Evolutionary conservation across 2,329 filamentous ascomycete species (phyloP).

Genomic region (Penicillium verrucosum): DNA sequence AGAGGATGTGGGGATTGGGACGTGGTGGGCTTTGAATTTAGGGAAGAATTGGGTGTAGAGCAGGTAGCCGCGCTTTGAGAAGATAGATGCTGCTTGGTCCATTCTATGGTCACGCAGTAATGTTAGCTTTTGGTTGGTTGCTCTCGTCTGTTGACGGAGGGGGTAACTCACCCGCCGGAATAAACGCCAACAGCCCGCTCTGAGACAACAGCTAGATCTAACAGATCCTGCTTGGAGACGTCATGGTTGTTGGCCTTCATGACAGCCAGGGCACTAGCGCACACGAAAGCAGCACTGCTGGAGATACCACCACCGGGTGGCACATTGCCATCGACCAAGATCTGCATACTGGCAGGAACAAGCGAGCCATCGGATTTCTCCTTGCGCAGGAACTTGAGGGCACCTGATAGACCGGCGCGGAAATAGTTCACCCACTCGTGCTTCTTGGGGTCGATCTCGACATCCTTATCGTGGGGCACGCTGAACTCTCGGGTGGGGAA

Average conservation of each 20-base stretch:
- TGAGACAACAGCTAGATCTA: slow-evolving; percentile 89
- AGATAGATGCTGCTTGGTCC: slow-evolving; percentile 96
- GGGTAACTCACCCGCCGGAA: slow-evolving; percentile 70
- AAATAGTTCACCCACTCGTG: slow-evolving; percentile 99
- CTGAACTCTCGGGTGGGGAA: slow-evolving; percentile 75
- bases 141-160: neutral
- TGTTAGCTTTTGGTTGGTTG: neutral
- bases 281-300: slow-evolving; percentile 91
- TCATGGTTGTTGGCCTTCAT: slow-evolving; percentile 79
- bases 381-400: slow-evolving; percentile 68
- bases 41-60: slow-evolving; percentile 90
- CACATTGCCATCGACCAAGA: slow-evolving; percentile 87
- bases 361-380: slow-evolving; percentile 62
- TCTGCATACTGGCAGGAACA: slow-evolving; percentile 72
- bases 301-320: slow-evolving; percentile 89
- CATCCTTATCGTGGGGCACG: slow-evolving; percentile 58
- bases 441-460: slow-evolving; percentile 79
- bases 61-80: slow-evolving; percentile 79
- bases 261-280: slow-evolving; percentile 81
- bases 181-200: slow-evolving; percentile 95
- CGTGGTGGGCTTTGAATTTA: slow-evolving; percentile 68
- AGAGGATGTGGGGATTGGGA: slow-evolving; percentile 75
- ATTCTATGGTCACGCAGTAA: slow-evolving; percentile 53
- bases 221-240: slow-evolving; percentile 86
- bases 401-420: slow-evolving; percentile 82